phyloP scores from a whole-genome alignment of 2,329 filamentous ascomycete genomes.

The Sclerotinia sclerotiorum region DNA sequence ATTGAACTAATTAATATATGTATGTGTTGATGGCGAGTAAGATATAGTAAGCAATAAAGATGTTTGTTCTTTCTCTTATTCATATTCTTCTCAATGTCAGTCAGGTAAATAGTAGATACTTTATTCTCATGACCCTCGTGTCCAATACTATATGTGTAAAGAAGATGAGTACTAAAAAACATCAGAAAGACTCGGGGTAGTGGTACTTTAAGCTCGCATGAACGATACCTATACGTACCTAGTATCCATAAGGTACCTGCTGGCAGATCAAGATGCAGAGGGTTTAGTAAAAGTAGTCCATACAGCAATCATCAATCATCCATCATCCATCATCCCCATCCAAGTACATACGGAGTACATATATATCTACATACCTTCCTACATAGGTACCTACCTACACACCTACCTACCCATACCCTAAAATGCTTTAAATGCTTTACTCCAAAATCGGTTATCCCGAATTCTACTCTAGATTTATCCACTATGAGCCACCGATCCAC shows the following conservation, averaged over 20 bases:
- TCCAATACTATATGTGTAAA: no score
- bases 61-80: no score
- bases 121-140: background rate
- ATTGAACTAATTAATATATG: background rate
- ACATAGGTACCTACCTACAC: no score
- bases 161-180: no score
- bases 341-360: no score
- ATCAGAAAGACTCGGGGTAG: background rate
- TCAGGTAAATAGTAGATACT: no score
- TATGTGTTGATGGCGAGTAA: background rate
- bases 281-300: background rate
- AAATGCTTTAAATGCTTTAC: no score
- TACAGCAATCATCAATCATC: no score
- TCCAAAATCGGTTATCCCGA: background rate
- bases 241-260: background rate
- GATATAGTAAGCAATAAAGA: background rate
- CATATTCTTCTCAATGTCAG: no score
- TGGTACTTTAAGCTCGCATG: background rate
- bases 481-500: background rate
- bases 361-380: no score
- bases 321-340: no score
- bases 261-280: background rate
- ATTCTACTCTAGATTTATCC: background rate
- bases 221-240: background rate
- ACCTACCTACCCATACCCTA: no score